A percentile compares a stretch with the other conserved stretches of the same genome.
phyloP scores from a whole-genome alignment of 805 yeast genomes.

The Teunomyces stri region DNA sequence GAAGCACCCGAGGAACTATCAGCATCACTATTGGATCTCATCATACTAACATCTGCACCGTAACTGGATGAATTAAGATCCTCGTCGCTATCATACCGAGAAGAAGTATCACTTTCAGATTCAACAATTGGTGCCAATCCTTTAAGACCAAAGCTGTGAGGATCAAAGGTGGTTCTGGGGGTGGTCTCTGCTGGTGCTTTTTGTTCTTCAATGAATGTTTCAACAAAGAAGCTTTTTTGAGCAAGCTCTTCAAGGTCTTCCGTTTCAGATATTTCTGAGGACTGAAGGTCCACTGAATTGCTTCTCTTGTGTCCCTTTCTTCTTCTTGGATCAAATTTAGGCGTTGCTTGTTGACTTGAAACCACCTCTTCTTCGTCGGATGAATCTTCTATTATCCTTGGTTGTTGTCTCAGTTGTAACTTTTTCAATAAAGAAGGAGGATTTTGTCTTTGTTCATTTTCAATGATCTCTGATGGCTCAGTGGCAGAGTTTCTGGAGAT shows the following conservation, averaged over 20 bases:
- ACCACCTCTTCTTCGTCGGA: slow-evolving; percentile 10
- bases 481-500: not conserved
- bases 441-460: not conserved
- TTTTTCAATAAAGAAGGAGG: slow-evolving; percentile 11
- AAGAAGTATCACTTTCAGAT: slow-evolving; percentile 28
- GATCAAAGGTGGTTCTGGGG: slow-evolving; percentile 18
- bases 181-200: slow-evolving; percentile 9
- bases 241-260: slow-evolving; percentile 11
- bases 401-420: slow-evolving; percentile 9
- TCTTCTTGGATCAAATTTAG: slow-evolving; percentile 16
- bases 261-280: slow-evolving; percentile 17
- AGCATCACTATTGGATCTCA: slow-evolving; percentile 16
- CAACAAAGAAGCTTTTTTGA: slow-evolving; percentile 10
- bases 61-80: slow-evolving; percentile 13
- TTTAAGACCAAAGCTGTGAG: slow-evolving; percentile 22
- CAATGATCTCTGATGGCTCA: slow-evolving; percentile 9
- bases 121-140: slow-evolving; percentile 42
- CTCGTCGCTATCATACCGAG: slow-evolving; percentile 31
- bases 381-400: slow-evolving; percentile 8
- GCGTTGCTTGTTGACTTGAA: slow-evolving; percentile 3
- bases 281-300: slow-evolving; percentile 13
- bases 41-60: slow-evolving; percentile 15
- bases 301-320: slow-evolving; percentile 17
- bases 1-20: slow-evolving; percentile 30
- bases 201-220: slow-evolving; percentile 14